These are phyloP conservation scores for Wallemia mellicola DNA, from an alignment of 1,284 basidiomycete species.

Conservation along the genomic window DNA sequence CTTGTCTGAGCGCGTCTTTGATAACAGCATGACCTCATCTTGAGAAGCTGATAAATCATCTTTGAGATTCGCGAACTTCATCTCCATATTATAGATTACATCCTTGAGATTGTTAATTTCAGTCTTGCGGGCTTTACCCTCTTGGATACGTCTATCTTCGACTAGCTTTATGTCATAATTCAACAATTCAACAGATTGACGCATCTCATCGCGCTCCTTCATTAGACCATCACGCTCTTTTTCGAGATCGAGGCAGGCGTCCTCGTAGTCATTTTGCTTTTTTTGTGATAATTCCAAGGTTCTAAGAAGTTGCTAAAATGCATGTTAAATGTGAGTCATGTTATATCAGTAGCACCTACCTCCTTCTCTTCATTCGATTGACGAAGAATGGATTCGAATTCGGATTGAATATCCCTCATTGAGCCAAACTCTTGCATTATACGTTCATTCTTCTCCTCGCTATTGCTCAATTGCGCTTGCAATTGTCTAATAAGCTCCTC, in stretches of 20 bases:
- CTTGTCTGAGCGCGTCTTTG: slow-evolving; percentile 63
- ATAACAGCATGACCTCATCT: slow-evolving; percentile 50
- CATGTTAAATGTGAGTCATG: neutral
- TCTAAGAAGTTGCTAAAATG: neutral
- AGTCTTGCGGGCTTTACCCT: slow-evolving; percentile 29
- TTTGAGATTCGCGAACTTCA: slow-evolving; percentile 46
- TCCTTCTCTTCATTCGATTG: neutral
- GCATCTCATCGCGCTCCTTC: slow-evolving; percentile 34
- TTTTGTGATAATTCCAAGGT: slow-evolving; percentile 21
- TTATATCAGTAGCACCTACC: neutral
- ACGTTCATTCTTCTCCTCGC: neutral
- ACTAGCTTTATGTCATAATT: slow-evolving; percentile 14
- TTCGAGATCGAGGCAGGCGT: slow-evolving; percentile 51
- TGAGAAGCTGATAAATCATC: slow-evolving; percentile 52
- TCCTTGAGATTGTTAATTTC: slow-evolving; percentile 41
- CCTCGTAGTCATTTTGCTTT: slow-evolving; percentile 60
- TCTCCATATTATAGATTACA: slow-evolving; percentile 37
- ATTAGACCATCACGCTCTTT: slow-evolving; percentile 44
- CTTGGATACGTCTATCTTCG: slow-evolving; percentile 30
- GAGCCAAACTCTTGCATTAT: neutral
- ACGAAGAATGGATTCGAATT: neutral
- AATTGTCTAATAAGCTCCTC: neutral
- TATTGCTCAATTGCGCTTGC: neutral
- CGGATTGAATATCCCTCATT: neutral
- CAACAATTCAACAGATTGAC: slow-evolving; percentile 38